phyloP scores from a whole-genome alignment of 192 early-diverging fungal species.

The Coemansia sp. region DNA sequence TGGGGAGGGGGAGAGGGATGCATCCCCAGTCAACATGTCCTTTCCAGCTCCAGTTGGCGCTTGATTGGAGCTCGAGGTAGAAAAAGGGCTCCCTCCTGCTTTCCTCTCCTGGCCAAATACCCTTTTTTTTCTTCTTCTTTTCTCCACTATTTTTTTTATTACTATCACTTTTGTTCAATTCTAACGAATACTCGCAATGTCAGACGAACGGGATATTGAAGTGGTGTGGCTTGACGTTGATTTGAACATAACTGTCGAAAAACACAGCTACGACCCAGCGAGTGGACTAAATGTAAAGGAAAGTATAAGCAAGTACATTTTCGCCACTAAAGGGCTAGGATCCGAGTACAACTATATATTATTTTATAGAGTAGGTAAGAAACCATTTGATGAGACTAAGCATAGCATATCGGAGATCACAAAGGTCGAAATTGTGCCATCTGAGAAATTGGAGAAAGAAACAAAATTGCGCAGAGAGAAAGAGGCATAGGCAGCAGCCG shows the following conservation, averaged over 20 bases:
- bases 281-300: not conserved
- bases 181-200: not conserved
- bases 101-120: not conserved
- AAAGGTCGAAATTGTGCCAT: not conserved
- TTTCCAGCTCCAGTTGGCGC: too few species aligned
- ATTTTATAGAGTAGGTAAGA: not conserved
- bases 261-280: not conserved
- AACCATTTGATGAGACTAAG: not conserved
- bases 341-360: not conserved
- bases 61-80: not conserved
- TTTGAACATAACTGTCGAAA: not conserved
- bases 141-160: not conserved
- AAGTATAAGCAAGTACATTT: not conserved
- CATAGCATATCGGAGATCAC: not conserved
- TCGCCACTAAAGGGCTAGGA: not conserved
- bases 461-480: not conserved
- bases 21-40: not conserved
- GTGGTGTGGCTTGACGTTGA: not conserved
- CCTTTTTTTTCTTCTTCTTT: not conserved
- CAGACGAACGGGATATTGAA: not conserved
- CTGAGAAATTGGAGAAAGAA: not conserved
- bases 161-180: not conserved
- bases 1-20: not conserved
- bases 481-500: not conserved
- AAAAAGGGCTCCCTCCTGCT: not conserved